Base-by-base conservation (phyloP, 306 rosid genomes). In the Prunus persica region DNA sequence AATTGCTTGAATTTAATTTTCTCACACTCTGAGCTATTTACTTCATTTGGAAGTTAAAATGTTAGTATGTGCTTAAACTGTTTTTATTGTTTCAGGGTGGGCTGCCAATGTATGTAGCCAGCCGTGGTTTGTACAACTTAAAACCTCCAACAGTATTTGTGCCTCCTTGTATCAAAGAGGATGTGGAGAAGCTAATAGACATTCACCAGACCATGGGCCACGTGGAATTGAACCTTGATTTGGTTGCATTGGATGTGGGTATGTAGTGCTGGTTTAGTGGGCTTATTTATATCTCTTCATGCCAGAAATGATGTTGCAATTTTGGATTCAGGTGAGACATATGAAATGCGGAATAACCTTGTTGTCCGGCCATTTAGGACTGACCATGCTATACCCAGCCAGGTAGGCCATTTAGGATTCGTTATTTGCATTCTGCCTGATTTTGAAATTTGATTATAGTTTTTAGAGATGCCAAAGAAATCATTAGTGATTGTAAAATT, bases 321-420 rank as follows among this genome's bases (percentile, higher is more conserved):
- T 84, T 71, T 85, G 69, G 70, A 82, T 89, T 83, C 84, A 95
- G 98, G 97, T 69, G 98, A 95, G 62, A 95, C 98, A n/a, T 95
- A 82, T 80, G 98, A 95, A 79, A 45, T 95, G 82, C 89, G 97
- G 70, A 90, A 86, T 72, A 85, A 95, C 84, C 93, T 95, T 76
- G 98, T 95, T 49, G 97, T 90, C 74, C 91, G 98, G 71, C 90
- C 98, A n/a, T 95, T 95, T 80, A 87, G 72, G 84, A 95, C 98
- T 51, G 89, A 92, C 5, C 98, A 95, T 79, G 93, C 89, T 41
- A 90, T 95, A 63, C 96, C 98, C 10, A 92, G 98, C 83, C 98
- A 95, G 98, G 98, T 95, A 6, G 41, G 41, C 41, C 41, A 5
- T 34, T 34, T 2, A 69, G 30, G 56, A 45, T 12, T 43, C 34